Conservation (phyloP, 495 filamentous ascomycete species). For the Daldinia bambusicola region DNA sequence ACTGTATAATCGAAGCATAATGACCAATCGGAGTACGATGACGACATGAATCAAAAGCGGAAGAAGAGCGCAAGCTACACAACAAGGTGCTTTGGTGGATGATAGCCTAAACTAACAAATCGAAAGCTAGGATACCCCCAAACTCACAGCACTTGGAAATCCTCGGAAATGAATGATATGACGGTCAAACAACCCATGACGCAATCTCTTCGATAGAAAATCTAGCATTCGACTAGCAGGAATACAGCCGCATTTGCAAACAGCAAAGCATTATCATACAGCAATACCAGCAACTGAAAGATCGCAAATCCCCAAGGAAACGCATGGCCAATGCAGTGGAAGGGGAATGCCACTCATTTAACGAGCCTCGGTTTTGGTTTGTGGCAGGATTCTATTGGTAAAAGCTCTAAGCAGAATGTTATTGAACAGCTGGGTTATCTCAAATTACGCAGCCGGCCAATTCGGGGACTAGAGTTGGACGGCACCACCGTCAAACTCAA, state of each 20-base stretch:
- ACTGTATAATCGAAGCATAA: background rate
- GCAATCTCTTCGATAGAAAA: background rate
- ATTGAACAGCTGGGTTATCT: slow-evolving; percentile 21
- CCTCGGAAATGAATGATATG: background rate
- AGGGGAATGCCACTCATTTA: too few relatives aligned
- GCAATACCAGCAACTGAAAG: background rate
- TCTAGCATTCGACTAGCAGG: background rate
- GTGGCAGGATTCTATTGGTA: background rate
- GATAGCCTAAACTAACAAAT: background rate
- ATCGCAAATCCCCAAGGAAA: background rate
- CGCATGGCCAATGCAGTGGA: background rate
- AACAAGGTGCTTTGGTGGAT: background rate
- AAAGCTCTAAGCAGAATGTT: background rate
- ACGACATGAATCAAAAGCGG: background rate
- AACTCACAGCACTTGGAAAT: background rate
- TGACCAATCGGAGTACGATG: background rate
- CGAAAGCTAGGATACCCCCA: background rate
- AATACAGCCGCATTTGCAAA: background rate
- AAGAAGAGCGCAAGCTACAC: background rate
- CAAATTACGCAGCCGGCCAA: slow-evolving; percentile 9
- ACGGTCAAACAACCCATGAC: background rate
- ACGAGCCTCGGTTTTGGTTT: too few relatives aligned
- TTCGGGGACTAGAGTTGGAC: slow-evolving; percentile 3
- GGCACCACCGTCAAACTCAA: slow-evolving; percentile 18
- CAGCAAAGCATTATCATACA: background rate